Evolutionary conservation across 2,329 filamentous ascomycete genomes (phyloP).

Genomic region (Fusarium sp.): DNA sequence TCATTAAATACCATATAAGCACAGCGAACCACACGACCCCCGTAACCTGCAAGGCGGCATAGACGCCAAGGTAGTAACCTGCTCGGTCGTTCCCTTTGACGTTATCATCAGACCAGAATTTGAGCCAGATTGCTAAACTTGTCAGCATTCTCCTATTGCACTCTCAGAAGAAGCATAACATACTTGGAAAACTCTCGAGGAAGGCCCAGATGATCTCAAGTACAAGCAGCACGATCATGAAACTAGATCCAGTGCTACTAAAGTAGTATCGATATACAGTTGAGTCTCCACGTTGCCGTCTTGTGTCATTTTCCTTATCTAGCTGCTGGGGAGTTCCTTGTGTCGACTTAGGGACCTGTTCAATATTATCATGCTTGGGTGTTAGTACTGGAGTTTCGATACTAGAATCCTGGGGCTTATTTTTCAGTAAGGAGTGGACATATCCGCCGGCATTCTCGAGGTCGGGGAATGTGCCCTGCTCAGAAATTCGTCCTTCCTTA

Average conservation of each 20-base stretch:
- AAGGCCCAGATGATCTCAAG: conserved; percentile 48
- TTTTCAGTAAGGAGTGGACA: conserved; percentile 12
- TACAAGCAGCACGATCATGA: conserved; percentile 39
- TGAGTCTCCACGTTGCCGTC: conserved; percentile 49
- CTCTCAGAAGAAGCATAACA: not conserved
- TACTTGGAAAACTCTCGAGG: conserved; percentile 50
- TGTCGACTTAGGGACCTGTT: conserved; percentile 17
- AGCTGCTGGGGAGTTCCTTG: conserved; percentile 1
- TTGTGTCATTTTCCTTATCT: conserved; percentile 30
- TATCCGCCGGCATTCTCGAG: conserved; percentile 30
- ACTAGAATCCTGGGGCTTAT: not conserved
- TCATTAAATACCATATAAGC: conserved; percentile 36
- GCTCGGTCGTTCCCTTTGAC: conserved; percentile 1
- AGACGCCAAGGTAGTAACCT: conserved; percentile 47
- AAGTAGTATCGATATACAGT: conserved; percentile 51
- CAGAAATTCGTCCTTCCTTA: conserved; percentile 33
- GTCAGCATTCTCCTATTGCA: not conserved
- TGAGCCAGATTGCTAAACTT: conserved; percentile 51
- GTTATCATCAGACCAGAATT: conserved; percentile 49
- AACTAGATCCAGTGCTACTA: conserved; percentile 46
- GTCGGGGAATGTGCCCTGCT: conserved; percentile 52
- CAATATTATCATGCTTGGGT: not conserved
- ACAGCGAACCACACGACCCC: conserved; percentile 42
- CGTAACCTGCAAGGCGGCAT: conserved; percentile 43
- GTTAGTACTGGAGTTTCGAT: too few relatives aligned